Base-by-base conservation (phyloP, 768 basidiomycete species). In the Panus rudis region DNA sequence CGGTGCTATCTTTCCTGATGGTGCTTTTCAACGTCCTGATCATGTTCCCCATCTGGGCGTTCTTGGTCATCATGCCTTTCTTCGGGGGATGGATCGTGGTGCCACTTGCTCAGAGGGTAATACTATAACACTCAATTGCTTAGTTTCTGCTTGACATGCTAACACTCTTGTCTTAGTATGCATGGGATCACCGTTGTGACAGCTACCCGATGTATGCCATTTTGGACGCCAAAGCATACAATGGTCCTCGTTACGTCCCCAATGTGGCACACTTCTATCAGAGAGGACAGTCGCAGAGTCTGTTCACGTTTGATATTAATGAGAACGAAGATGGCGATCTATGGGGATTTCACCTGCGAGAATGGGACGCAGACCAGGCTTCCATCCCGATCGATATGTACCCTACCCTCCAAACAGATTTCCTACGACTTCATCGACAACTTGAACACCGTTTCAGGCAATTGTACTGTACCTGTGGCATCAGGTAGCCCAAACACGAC, bases 181-280 rank as follows among this genome's bases (percentile, higher is more conserved):
- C 40, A 16, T 52, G 51, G 51, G 24, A 52, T 4, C 51, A 48
- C 23, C 34, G 42, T 20, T 52, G 48, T 30, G 48, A 49, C 22
- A 33, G 33, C 26, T 52, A 42, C 21, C 51, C 51, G 10, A 49
- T 49, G 41, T 48, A 37, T 25, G 51, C 34, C 30, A 46, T 49
- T 22, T 30, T 52, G 4, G 51, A 52, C 42, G 48, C 14, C 4
- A 37, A 43, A 14, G 30, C 39, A 10, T 44, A 37, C 27, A 44
- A 52, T 13, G 38, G 39, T n/a, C 37, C 51, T 5, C 21, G 30
- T 2, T 46, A 46, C 23, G 22, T 44, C 38, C 28, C 32, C 20
- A 47, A 49, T 34, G 42, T 49, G 2, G 51, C 44, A 13, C 44
- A 49, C 40, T 52, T 49, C 43, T 52, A 46, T 38, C 19, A 28